Evolutionary conservation across 495 filamentous ascomycete species (phyloP), one percentile per base, ranked within the genome.

Genomic region (Talaromyces thailandensis): DNA sequence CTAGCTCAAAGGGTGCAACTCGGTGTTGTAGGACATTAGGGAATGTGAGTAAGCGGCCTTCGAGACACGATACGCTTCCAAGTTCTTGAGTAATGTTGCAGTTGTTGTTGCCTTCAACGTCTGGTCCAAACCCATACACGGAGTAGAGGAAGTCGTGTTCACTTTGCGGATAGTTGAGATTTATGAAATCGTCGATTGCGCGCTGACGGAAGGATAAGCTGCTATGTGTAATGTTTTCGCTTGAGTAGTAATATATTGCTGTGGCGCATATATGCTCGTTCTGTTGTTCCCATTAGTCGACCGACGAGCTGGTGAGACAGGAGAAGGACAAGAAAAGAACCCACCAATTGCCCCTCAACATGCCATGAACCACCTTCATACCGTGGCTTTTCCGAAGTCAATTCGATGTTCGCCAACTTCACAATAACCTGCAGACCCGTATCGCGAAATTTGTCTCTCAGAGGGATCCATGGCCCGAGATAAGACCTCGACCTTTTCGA

Each of bases 221-320:
- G 61, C 75, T 82, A 6, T 77, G 68, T 4, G 80, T 85, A 57
- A 88, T 81, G 67, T 91, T 90, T 4, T 84, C 72, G 58, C 66
- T 71, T 63, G 86, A 81, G 66, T 84, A 87, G 73, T 86, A 86
- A 69, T 84, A 87, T 8, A 87, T 65, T 3, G 84, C 82, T 0
- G 81, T 83, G 6, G 83, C 83, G 53, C 76, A 77, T 43, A 87
- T 86, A 26, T 69, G 71, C 58, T 87, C 84, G 62, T 84, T 85
- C 63, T 72, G 29, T 26, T 52, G 48, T 1, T 56, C 9, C 29
- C 29, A 31, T 31, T 31, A 31, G 29, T 31, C 29, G 11, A 9
- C 29, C 6, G 29, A 31, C 29, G 29, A 31, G 29, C 29, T 31
- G 29, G 29, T 31, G 29, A 31, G 29, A 31, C 11, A 31, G 29